These are phyloP conservation scores for Colletotrichum sp. DNA, from an alignment of 2,329 filamentous ascomycete genomes.

Conservation along the genomic window DNA sequence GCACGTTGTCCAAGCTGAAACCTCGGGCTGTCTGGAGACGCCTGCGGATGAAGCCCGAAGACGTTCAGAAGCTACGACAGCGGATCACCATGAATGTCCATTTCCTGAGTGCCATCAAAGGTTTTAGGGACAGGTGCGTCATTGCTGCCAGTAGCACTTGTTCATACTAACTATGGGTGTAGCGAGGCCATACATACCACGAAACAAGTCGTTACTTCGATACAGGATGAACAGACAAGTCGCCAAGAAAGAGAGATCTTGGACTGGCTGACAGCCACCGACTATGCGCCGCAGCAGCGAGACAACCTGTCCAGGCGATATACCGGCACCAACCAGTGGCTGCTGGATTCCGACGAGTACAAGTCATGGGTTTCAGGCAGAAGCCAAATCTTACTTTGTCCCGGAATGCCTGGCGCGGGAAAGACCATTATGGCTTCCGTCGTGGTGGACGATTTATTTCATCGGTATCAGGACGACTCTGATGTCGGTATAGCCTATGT, in stretches of 20 bases:
- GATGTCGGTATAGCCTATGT: conserved; percentile 31
- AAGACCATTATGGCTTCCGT: conserved; percentile 36
- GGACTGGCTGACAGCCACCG: conserved; percentile 41
- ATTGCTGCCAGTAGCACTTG: accelerated
- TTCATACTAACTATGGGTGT: accelerated
- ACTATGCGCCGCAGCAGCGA: conserved; percentile 40
- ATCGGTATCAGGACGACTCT: conserved; percentile 8
- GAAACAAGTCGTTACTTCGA: not conserved
- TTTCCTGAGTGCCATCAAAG: not conserved
- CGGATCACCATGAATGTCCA: not conserved
- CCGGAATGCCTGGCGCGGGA: conserved; percentile 50
- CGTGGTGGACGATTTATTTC: conserved; percentile 18
- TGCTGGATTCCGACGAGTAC: conserved; percentile 39
- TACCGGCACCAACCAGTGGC: conserved; percentile 44
- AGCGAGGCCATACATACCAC: not conserved
- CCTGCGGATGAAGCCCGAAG: not conserved
- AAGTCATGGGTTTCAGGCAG: conserved; percentile 27
- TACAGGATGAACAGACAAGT: not conserved
- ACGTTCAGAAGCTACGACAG: not conserved
- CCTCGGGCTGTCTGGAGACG: not conserved
- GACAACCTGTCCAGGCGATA: conserved; percentile 36
- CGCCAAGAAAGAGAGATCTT: conserved; percentile 23
- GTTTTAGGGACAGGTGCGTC: not conserved
- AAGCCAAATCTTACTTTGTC: conserved; percentile 43
- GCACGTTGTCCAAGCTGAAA: accelerated